Evolutionary conservation across 83 land plant genomes (phyloP).

Genomic region (Picea abies): DNA sequence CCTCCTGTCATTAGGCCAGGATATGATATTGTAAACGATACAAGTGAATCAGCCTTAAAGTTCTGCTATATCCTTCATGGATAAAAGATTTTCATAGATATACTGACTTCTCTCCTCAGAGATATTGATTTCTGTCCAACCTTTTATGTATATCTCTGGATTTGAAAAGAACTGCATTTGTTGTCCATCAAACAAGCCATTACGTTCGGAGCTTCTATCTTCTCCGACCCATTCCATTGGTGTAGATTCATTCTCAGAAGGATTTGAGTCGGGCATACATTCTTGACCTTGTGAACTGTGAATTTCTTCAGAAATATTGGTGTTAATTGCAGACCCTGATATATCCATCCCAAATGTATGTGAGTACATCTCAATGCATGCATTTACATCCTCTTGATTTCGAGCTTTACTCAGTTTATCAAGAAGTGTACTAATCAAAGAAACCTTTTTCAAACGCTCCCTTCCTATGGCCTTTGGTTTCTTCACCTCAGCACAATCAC

Average conservation of each 20-base stretch:
- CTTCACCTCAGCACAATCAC: constrained; percentile 9
- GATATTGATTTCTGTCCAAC: background rate
- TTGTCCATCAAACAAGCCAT: constrained; percentile 1
- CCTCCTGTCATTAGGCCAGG: background rate
- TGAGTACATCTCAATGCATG: constrained; percentile 23
- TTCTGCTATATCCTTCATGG: background rate
- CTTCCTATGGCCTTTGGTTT: constrained; percentile 27
- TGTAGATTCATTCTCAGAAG: background rate
- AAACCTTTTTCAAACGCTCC: constrained; percentile 20
- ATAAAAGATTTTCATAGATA: background rate
- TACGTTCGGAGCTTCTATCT: background rate
- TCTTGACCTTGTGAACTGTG: constrained; percentile 13
- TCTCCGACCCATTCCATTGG: background rate
- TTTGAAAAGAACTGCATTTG: constrained; percentile 2
- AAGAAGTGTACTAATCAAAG: constrained; percentile 18
- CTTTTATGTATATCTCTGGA: constrained; percentile 9
- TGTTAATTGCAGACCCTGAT: background rate
- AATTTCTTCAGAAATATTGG: constrained; percentile 20
- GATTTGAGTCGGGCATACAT: background rate
- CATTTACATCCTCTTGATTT: constrained; percentile 19
- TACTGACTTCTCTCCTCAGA: background rate
- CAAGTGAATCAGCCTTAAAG: background rate
- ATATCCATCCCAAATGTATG: constrained; percentile 20
- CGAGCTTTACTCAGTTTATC: constrained; percentile 28
- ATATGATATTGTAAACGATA: background rate